These are phyloP conservation scores for Camelina sativa DNA, from an alignment of 345 rosid genomes.

Conservation along the genomic window DNA sequence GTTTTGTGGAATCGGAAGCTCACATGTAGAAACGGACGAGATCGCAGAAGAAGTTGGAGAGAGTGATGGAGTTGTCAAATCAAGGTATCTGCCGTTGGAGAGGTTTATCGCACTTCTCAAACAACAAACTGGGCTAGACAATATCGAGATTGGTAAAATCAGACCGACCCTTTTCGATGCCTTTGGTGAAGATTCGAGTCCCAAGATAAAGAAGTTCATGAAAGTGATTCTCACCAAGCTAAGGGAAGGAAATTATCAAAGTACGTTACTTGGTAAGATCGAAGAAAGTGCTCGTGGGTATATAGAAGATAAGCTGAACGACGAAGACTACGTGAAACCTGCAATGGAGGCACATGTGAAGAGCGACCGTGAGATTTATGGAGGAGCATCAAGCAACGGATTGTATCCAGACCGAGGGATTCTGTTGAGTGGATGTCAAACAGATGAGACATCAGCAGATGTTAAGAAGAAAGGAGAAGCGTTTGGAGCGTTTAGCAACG, in stretches of 20 bases:
- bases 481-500: constrained; percentile 33
- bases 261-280: constrained; percentile 6
- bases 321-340: constrained; percentile 10
- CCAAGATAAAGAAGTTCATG: constrained; percentile 86
- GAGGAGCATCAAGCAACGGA: constrained; percentile 10
- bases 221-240: constrained; percentile 31
- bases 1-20: constrained; percentile 61
- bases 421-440: constrained; percentile 35
- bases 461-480: constrained; percentile 29
- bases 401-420: constrained; percentile 42
- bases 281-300: constrained; percentile 16
- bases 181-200: constrained; percentile 42
- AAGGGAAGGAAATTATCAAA: constrained; percentile 2
- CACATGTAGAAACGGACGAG: neutral
- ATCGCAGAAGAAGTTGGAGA: neutral
- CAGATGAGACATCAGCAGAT: constrained; percentile 28
- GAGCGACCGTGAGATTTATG: constrained; percentile 9
- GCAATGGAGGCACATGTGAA: constrained; percentile 3
- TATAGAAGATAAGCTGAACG: constrained; percentile 1
- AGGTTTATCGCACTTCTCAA: constrained; percentile 30
- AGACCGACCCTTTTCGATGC: constrained; percentile 33
- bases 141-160: constrained; percentile 30
- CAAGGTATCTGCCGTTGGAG: constrained; percentile 30
- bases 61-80: constrained; percentile 28
- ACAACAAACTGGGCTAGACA: constrained; percentile 32